These are phyloP conservation scores for Aegle marmelos DNA, from an alignment of 345 rosid species.

Conservation along the genomic window DNA sequence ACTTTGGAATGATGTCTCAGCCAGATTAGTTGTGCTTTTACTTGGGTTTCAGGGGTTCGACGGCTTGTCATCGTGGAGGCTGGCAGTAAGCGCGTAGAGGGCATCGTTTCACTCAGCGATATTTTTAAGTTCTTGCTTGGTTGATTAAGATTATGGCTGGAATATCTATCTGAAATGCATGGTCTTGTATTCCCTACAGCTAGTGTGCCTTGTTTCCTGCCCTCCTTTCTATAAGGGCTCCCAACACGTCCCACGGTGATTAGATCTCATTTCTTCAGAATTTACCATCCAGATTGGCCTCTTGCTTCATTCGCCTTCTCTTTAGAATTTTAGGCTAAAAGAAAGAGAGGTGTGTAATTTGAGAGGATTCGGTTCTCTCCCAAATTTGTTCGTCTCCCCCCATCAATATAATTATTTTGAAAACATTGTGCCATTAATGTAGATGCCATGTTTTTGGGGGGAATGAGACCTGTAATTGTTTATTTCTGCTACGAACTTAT, in stretches of 20 bases:
- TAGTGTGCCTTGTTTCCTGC: slow-evolving; percentile 21
- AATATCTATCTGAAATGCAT: slow-evolving; percentile 12
- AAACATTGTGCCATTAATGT: slow-evolving; percentile 14
- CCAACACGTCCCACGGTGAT: slow-evolving; percentile 4
- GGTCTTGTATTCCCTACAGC: slow-evolving; percentile 9
- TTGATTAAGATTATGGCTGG: slow-evolving; percentile 20
- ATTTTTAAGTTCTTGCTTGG: slow-evolving; percentile 62
- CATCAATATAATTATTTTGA: neutral
- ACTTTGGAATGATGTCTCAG: neutral
- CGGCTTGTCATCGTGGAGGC: slow-evolving; percentile 73
- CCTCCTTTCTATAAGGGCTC: neutral
- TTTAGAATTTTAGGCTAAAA: slow-evolving; percentile 36
- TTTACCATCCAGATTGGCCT: slow-evolving; percentile 31
- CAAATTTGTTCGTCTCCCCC: slow-evolving; percentile 28
- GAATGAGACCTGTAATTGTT: slow-evolving; percentile 22
- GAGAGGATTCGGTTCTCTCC: slow-evolving; percentile 15
- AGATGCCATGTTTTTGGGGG: slow-evolving; percentile 32
- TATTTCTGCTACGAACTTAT: slow-evolving; percentile 14
- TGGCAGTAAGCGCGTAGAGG: slow-evolving; percentile 81
- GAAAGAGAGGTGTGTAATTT: slow-evolving; percentile 35
- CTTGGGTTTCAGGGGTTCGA: slow-evolving; percentile 52
- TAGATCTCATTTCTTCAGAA: slow-evolving; percentile 10
- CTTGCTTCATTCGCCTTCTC: slow-evolving; percentile 30
- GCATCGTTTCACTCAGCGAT: slow-evolving; percentile 59
- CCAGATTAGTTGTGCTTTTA: neutral